Base-by-base conservation (phyloP, 2,329 filamentous ascomycete species). In the Paecilomyces sp. region DNA sequence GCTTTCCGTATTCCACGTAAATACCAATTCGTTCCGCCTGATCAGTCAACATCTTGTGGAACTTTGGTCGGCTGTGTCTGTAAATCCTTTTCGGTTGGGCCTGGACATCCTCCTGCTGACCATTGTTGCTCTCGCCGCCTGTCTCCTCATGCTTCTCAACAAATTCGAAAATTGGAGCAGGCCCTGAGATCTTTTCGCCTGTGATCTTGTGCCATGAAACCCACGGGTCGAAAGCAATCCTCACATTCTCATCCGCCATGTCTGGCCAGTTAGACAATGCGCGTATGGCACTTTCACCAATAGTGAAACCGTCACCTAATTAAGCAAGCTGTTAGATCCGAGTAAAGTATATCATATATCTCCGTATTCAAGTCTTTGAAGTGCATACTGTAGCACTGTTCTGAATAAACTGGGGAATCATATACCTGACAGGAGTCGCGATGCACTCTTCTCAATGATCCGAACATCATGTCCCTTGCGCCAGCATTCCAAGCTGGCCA, bases 401-500 rank as follows among this genome's bases (percentile, higher is more conserved):
- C 12, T 1, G 11, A 12, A 6, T 31, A 36, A 56, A 22, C 28
- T 47, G 33, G n/a, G 2, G 56, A 55, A 41, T 41, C 25, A 28
- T 15, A 41, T 41, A 41, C 34, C 34, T 41, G 34, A 41, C 34
- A 41, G 2, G 13, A 41, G 9, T 41, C 34, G 34, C 34, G 34
- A 13, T 13, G 34, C 9, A 41, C 34, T 41, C 13, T 34, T 58
- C 22, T 72, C 70, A 3, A 70, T 47, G 22, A 72, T 61, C 18
- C 64, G 59, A n/a, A 71, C 67, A 8, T 66, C 55, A 56, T 69
- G 67, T 13, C 70, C 70, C 55, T 70, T 68, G 34, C 70, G 64
- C 58, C 66, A 66, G 59, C 67, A 69, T 58, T 72, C 70, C 6
- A 72, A 57, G 1, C 63, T 64, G 8, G 68, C 59, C 41, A 65